These are phyloP conservation scores for Trifolium fragiferum DNA, from an alignment of 306 rosid species.

Conservation along the genomic window DNA sequence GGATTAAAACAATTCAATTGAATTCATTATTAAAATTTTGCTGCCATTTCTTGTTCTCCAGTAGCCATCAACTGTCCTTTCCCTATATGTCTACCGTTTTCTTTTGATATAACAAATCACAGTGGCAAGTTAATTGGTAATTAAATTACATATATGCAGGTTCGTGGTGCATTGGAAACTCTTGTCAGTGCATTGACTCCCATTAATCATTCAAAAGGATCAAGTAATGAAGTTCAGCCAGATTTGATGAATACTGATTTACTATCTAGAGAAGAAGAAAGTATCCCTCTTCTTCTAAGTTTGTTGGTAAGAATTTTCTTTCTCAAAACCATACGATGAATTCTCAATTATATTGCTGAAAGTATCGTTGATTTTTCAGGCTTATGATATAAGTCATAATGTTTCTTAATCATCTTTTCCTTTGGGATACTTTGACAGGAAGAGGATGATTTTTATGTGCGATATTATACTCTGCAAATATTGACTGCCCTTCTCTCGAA, in stretches of 20 bases:
- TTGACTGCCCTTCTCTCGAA: constrained; percentile 90
- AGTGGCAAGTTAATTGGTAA: constrained; percentile 34
- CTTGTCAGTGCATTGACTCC: constrained; percentile 89
- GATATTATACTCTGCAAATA: constrained; percentile 93
- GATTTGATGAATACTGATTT: constrained; percentile 85
- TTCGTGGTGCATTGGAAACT: constrained; percentile 94
- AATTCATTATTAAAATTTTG: constrained; percentile 13
- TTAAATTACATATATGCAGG: constrained; percentile 50
- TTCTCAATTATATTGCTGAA: constrained; percentile 3
- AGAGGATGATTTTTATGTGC: constrained; percentile 93
- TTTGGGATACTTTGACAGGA: constrained; percentile 59
- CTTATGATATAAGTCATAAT: constrained; percentile 14
- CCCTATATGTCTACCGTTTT: constrained; percentile 1
- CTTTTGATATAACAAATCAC: constrained; percentile 20
- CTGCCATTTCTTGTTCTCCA: constrained; percentile 18
- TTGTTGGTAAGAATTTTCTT: constrained; percentile 72
- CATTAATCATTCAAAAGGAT: constrained; percentile 68
- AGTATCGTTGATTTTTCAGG: constrained; percentile 35
- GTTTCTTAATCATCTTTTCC: constrained; percentile 21
- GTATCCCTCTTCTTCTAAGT: constrained; percentile 86
- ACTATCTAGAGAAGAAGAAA: constrained; percentile 87
- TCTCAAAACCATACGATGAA: constrained; percentile 24
- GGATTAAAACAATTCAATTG: constrained; percentile 1
- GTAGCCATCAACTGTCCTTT: constrained; percentile 6
- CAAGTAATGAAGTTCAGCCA: constrained; percentile 82